These are phyloP conservation scores for Holtermannia corniformis DNA, from an alignment of 768 basidiomycete species.

Conservation along the genomic window DNA sequence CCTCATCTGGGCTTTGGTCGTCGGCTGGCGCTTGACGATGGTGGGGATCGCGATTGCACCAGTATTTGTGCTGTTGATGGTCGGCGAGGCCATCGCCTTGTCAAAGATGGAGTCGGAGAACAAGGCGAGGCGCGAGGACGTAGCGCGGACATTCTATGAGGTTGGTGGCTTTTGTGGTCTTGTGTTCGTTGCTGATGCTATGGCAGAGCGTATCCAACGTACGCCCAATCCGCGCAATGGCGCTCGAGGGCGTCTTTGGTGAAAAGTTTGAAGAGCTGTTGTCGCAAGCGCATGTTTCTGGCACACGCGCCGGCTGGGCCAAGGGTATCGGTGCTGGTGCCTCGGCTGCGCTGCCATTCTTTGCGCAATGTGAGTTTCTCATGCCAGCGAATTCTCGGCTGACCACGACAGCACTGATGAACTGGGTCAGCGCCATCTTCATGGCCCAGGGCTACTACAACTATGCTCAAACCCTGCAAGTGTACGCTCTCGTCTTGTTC, in stretches of 20 bases:
- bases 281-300: slow-evolving; percentile 54
- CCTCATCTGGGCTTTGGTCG: slow-evolving; percentile 74
- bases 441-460: slow-evolving; percentile 70
- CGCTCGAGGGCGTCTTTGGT: slow-evolving; percentile 62
- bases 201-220: slow-evolving; percentile 68
- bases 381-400: neutral
- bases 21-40: slow-evolving; percentile 87
- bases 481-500: slow-evolving; percentile 84
- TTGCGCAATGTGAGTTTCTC: slow-evolving; percentile 55
- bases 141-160: slow-evolving; percentile 77
- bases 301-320: slow-evolving; percentile 71
- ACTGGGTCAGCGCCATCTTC: slow-evolving; percentile 82
- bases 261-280: slow-evolving; percentile 59
- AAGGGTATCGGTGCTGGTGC: slow-evolving; percentile 77
- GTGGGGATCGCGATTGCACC: slow-evolving; percentile 81
- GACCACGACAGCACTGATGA: slow-evolving; percentile 63
- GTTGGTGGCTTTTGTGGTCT: slow-evolving; percentile 47
- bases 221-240: slow-evolving; percentile 78
- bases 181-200: slow-evolving; percentile 3
- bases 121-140: slow-evolving; percentile 75
- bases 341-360: slow-evolving; percentile 71
- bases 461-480: slow-evolving; percentile 81
- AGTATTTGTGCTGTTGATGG: slow-evolving; percentile 66
- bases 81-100: slow-evolving; percentile 62
- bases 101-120: slow-evolving; percentile 65